Evolutionary conservation across 2,329 filamentous ascomycete genomes (phyloP).

Genomic region (Exophiala xenobiotica): DNA sequence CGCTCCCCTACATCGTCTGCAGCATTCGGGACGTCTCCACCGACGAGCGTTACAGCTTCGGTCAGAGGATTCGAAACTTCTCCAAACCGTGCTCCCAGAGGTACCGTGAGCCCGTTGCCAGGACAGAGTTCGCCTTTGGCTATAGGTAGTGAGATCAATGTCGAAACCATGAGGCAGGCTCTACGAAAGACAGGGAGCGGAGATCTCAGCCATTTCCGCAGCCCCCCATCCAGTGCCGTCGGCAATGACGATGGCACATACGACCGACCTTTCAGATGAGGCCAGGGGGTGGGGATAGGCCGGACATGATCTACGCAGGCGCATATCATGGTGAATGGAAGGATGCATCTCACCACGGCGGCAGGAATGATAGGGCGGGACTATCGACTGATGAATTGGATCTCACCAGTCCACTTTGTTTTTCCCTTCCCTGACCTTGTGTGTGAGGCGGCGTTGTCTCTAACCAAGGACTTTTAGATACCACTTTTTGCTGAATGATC

Average conservation of each 20-base stretch:
- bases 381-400: background rate
- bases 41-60: conserved; percentile 72
- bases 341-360: background rate
- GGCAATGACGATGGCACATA: conserved; percentile 35
- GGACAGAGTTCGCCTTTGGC: conserved; percentile 53
- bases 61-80: conserved; percentile 73
- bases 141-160: conserved; percentile 69
- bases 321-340: conserved; percentile 20
- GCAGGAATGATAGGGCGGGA: background rate
- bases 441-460: conserved; percentile 2
- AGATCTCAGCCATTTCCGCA: conserved; percentile 59
- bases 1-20: conserved; percentile 75
- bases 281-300: conserved; percentile 4
- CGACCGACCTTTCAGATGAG: conserved; percentile 25
- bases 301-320: conserved; percentile 25
- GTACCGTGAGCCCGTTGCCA: conserved; percentile 62
- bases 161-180: conserved; percentile 93
- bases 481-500: conserved; percentile 12
- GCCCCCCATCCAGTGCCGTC: conserved; percentile 34
- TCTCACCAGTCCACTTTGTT: background rate
- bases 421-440: conserved; percentile 2
- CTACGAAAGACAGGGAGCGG: conserved; percentile 80
- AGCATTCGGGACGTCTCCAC: conserved; percentile 67
- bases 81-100: conserved; percentile 54
- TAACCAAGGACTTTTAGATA: conserved; percentile 11